phyloP scores from a whole-genome alignment of 345 rosid species.

The Citropsis articulata region DNA sequence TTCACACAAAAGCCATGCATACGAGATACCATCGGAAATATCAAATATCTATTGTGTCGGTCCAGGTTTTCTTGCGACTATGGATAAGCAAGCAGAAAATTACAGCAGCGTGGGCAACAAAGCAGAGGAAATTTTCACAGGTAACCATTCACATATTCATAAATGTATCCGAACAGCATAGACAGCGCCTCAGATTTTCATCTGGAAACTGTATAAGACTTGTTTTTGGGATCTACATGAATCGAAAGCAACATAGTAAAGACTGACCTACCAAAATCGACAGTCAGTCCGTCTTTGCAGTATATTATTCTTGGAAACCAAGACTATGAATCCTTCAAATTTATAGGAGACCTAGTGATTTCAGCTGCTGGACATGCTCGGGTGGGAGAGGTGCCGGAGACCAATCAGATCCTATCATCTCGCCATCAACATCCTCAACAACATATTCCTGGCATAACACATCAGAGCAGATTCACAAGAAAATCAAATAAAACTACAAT shows the following conservation, averaged over 20 bases:
- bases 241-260: constrained; percentile 3
- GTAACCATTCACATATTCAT: constrained; percentile 6
- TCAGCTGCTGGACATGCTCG: constrained; percentile 92
- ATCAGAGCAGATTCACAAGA: background rate
- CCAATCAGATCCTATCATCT: constrained; percentile 85
- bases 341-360: constrained; percentile 83
- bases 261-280: constrained; percentile 26
- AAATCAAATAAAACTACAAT: background rate
- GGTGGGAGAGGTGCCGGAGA: constrained; percentile 79
- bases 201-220: constrained; percentile 4
- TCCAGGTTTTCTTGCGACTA: constrained; percentile 6
- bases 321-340: constrained; percentile 6
- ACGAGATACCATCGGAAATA: constrained; percentile 1
- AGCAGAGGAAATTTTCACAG: constrained; percentile 10
- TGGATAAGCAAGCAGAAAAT: background rate
- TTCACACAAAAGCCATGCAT: background rate
- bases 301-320: constrained; percentile 17
- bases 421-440: constrained; percentile 97
- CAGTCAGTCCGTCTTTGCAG: constrained; percentile 28
- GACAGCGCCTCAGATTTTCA: constrained; percentile 1
- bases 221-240: background rate
- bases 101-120: background rate
- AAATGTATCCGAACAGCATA: background rate
- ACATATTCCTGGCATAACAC: constrained; percentile 72
- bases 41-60: constrained; percentile 16